Percentiles rank a stretch among this genome's conserved stretches.
Conservation (phyloP, 73 alveolate genomes). For the Urostyla sp. region DNA sequence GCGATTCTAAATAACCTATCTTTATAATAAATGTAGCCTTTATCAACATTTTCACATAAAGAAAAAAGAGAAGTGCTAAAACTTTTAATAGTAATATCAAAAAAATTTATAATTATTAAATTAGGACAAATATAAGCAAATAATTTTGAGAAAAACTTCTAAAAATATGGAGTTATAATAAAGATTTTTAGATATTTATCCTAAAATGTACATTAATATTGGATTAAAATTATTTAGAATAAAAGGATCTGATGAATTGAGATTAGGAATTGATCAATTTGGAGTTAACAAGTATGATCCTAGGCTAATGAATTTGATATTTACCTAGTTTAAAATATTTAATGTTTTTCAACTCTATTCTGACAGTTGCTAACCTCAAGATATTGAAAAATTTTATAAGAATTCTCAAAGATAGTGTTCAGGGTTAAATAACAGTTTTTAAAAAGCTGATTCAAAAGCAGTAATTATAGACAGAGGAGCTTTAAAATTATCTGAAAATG, state of each 20-base stretch:
- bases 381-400: slow-evolving; percentile 2
- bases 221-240: neutral
- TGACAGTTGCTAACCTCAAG: slow-evolving; percentile 13
- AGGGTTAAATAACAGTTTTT: neutral
- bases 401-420: neutral
- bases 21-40: too few relatives aligned
- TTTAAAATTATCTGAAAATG: neutral
- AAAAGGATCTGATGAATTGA: slow-evolving; percentile 31
- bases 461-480: neutral
- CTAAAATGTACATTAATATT: slow-evolving; percentile 2
- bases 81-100: neutral
- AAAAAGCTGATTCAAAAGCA: neutral
- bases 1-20: too few relatives aligned
- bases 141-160: neutral
- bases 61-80: neutral
- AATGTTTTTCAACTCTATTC: neutral
- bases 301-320: neutral
- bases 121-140: neutral
- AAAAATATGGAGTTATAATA: neutral
- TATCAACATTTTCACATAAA: neutral
- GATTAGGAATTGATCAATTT: slow-evolving; percentile 24
- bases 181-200: slow-evolving; percentile 15
- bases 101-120: neutral
- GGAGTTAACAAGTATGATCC: slow-evolving; percentile 14
- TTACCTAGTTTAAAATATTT: slow-evolving; percentile 1